phyloP scores from a whole-genome alignment of 2,329 filamentous ascomycete genomes.

The Colletotrichum sp. region DNA sequence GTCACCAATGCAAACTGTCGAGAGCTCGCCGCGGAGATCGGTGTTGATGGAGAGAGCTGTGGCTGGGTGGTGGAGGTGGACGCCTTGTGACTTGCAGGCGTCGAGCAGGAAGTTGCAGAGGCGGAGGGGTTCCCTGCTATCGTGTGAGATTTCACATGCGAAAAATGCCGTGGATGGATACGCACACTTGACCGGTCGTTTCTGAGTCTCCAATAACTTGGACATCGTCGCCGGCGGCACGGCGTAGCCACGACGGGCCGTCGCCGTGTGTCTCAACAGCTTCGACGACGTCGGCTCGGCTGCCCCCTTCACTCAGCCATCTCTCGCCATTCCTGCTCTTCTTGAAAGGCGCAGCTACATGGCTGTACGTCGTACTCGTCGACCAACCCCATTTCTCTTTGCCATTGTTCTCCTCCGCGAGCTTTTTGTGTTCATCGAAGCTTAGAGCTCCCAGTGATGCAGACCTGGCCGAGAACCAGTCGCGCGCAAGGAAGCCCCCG shows the following conservation, averaged over 20 bases:
- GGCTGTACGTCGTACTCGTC: slow-evolving; percentile 63
- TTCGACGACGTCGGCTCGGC: slow-evolving; percentile 59
- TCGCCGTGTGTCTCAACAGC: slow-evolving; percentile 31
- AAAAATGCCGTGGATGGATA: slow-evolving; percentile 17
- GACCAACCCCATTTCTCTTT: slow-evolving; percentile 54
- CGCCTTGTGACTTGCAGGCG: slow-evolving; percentile 62
- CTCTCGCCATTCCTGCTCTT: slow-evolving; percentile 57
- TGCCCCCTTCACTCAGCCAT: slow-evolving; percentile 70
- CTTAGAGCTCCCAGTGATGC: slow-evolving; percentile 68
- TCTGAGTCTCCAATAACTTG: slow-evolving; percentile 66
- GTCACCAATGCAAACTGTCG: slow-evolving; percentile 55
- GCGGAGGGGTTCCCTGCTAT: slow-evolving; percentile 66
- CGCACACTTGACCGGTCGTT: slow-evolving; percentile 69
- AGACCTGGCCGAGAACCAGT: slow-evolving; percentile 70
- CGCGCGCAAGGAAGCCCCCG: slow-evolving; percentile 74
- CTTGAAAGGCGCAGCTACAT: slow-evolving; percentile 37
- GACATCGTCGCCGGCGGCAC: slow-evolving; percentile 57
- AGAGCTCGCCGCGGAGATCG: slow-evolving; percentile 55
- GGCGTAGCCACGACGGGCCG: slow-evolving; percentile 64
- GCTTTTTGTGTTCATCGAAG: slow-evolving; percentile 69
- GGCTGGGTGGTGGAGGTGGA: slow-evolving; percentile 70
- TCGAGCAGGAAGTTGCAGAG: slow-evolving; percentile 71
- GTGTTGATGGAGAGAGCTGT: slow-evolving; percentile 56
- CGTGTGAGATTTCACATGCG: not conserved
- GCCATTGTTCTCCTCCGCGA: slow-evolving; percentile 67